Conservation (phyloP, 139 green algal species). For the Bryopsis sp. region DNA sequence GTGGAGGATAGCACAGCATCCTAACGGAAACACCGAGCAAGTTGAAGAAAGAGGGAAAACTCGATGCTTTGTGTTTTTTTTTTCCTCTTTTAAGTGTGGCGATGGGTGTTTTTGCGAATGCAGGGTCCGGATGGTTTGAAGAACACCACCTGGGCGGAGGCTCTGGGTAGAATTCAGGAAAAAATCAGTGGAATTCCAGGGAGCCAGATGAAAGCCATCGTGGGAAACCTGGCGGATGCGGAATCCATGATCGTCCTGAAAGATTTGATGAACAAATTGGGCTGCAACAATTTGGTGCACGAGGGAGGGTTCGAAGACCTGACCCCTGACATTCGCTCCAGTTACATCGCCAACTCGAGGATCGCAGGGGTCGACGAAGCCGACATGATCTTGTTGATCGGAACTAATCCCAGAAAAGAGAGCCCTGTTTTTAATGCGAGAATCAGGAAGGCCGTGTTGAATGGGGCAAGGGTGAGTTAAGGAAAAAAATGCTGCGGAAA, state of each 20-base stretch:
- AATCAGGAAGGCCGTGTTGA: constrained; percentile 59
- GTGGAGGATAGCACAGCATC: too few relatives aligned
- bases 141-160: constrained; percentile 60
- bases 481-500: too few relatives aligned
- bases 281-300: constrained; percentile 54
- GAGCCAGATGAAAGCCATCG: constrained; percentile 68
- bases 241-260: constrained; percentile 90
- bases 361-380: constrained; percentile 82
- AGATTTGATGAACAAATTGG: constrained; percentile 52
- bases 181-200: constrained; percentile 38
- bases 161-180: constrained; percentile 45
- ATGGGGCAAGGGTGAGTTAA: constrained; percentile 39
- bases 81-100: too few relatives aligned
- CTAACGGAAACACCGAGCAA: too few relatives aligned
- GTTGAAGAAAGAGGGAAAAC: too few relatives aligned
- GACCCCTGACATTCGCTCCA: constrained; percentile 72
- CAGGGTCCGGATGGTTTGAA: constrained; percentile 48
- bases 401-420: constrained; percentile 87
- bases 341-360: constrained; percentile 85
- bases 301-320: constrained; percentile 35
- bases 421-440: constrained; percentile 90
- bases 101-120: not conserved
- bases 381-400: constrained; percentile 85
- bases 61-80: too few relatives aligned
- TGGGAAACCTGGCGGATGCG: constrained; percentile 85